Evolutionary conservation across 2,329 filamentous ascomycete genomes (phyloP).

Genomic region (Exophiala sideris): DNA sequence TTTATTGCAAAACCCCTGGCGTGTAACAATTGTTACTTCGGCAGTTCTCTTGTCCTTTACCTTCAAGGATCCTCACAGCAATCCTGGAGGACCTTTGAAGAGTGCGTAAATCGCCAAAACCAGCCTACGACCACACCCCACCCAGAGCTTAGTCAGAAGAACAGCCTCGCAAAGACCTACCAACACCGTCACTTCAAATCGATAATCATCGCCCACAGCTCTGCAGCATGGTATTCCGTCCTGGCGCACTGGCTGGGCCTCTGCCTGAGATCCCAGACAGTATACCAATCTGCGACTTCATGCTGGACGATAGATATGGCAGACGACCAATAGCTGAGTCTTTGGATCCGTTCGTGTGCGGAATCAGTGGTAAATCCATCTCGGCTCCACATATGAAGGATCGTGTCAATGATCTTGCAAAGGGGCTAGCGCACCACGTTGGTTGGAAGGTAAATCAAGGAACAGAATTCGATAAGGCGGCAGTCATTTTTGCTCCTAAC

Average conservation of each 20-base stretch:
- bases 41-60: too few species aligned
- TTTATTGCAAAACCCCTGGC: too few species aligned
- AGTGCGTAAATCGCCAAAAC: too few species aligned
- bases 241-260: slow-evolving; percentile 37
- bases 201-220: too few species aligned
- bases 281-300: slow-evolving; percentile 71
- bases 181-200: too few species aligned
- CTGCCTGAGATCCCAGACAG: slow-evolving; percentile 64
- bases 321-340: slow-evolving; percentile 62
- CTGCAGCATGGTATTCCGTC: slow-evolving; percentile 43
- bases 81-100: too few species aligned
- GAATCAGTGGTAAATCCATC: slow-evolving; percentile 54
- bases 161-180: too few species aligned
- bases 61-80: too few species aligned
- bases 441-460: slow-evolving; percentile 67
- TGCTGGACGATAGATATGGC: slow-evolving; percentile 68
- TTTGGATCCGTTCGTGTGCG: slow-evolving; percentile 71
- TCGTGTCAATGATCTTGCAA: slow-evolving; percentile 64
- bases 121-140: too few species aligned
- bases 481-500: slow-evolving; percentile 72
- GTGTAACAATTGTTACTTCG: too few species aligned
- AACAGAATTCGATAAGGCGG: slow-evolving; percentile 75
- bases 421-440: slow-evolving; percentile 66
- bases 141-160: too few species aligned
- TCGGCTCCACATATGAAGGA: slow-evolving; percentile 60